Evolutionary conservation across 441 rosid species (phyloP).

Genomic region (Populus hybrid): DNA sequence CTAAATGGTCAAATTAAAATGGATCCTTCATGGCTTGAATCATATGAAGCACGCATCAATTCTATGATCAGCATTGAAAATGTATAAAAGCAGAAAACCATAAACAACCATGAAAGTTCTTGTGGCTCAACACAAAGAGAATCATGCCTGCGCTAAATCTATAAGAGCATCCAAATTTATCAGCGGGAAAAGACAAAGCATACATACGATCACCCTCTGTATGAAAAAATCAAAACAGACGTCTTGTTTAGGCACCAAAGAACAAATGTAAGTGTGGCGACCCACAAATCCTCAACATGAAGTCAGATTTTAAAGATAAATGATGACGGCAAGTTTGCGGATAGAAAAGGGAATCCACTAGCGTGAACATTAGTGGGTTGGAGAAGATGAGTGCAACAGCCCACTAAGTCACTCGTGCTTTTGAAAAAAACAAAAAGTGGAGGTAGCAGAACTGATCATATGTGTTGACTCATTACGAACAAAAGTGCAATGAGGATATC

Average conservation of each 20-base stretch:
- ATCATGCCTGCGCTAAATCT: neutral
- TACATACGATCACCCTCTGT: neutral
- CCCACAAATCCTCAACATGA: neutral
- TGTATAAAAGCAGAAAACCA: neutral
- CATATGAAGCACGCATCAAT: neutral
- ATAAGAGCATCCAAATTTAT: too few species aligned
- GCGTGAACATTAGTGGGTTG: conserved; percentile 6
- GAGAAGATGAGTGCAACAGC: conserved; percentile 9
- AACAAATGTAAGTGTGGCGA: neutral
- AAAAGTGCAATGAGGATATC: too few species aligned
- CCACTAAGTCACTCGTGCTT: conserved; percentile 9
- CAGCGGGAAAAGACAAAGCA: neutral
- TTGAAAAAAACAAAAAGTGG: neutral
- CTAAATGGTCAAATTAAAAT: neutral
- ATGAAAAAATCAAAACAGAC: neutral
- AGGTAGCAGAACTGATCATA: neutral
- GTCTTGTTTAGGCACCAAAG: neutral
- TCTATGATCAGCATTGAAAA: neutral
- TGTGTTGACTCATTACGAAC: neutral
- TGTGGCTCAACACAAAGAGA: neutral
- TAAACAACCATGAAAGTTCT: neutral
- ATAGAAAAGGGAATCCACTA: conserved; percentile 2
- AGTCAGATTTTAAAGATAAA: neutral
- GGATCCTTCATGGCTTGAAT: neutral
- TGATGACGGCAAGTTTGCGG: neutral